Conservation (phyloP, 1,284 basidiomycete genomes). For the Moesziomyces antarcticus region DNA sequence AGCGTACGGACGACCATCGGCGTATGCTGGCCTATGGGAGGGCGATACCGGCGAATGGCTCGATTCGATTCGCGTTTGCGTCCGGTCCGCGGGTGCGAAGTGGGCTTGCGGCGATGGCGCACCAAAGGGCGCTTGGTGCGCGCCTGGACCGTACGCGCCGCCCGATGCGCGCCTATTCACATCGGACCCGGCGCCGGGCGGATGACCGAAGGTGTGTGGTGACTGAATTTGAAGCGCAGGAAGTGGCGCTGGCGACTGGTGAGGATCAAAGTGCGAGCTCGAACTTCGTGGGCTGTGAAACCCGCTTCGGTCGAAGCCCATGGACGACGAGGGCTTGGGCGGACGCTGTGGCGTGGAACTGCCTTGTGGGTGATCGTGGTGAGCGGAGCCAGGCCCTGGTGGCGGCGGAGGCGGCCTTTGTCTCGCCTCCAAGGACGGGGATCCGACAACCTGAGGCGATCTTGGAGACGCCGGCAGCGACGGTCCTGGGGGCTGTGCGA, state of each 20-base stretch:
- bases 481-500: conserved; percentile 11
- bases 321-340: conserved; percentile 29
- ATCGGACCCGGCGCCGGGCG: conserved; percentile 5
- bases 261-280: conserved; percentile 7
- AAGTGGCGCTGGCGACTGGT: conserved; percentile 10
- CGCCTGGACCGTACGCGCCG: background rate
- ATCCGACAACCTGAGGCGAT: conserved; percentile 10
- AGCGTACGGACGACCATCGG: conserved; percentile 2
- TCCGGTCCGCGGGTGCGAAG: background rate
- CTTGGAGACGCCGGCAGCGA: conserved; percentile 34
- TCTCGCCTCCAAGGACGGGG: conserved; percentile 15
- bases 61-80: background rate
- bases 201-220: conserved; percentile 7
- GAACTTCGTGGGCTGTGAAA: conserved; percentile 25
- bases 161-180: conserved; percentile 14
- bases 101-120: background rate
- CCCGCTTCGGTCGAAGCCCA: conserved; percentile 9
- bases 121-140: background rate
- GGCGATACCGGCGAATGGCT: background rate
- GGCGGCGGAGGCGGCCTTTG: conserved; percentile 37
- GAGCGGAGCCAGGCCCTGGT: conserved; percentile 14
- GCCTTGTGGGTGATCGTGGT: conserved; percentile 11
- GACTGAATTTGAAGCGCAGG: conserved; percentile 10
- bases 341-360: conserved; percentile 33
- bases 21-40: background rate